These are phyloP conservation scores for Micractinium sp. DNA, from an alignment of 139 green algal species.

Conservation along the genomic window DNA sequence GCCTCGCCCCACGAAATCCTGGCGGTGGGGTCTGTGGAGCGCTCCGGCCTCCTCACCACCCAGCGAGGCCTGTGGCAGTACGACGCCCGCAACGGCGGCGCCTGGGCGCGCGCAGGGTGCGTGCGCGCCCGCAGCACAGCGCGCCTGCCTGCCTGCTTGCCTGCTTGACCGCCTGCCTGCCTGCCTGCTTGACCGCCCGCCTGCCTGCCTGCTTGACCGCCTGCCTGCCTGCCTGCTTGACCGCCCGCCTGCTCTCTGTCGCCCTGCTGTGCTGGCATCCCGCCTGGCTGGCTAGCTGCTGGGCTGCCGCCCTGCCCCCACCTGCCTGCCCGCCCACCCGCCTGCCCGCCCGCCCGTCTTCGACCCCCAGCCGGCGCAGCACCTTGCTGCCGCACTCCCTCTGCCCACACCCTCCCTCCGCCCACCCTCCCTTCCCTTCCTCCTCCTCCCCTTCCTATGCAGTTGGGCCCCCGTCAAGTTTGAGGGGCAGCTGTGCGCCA, in stretches of 20 bases:
- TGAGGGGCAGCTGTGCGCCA: constrained; percentile 4
- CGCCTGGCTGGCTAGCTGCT: too few relatives aligned
- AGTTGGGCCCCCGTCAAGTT: constrained; percentile 20
- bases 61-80: constrained; percentile 28
- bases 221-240: too few relatives aligned
- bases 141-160: background rate
- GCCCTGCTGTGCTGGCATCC: too few relatives aligned
- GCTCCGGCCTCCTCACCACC: background rate
- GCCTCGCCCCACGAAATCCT: constrained; percentile 5
- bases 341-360: too few relatives aligned
- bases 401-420: background rate
- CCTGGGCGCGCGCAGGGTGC: constrained; percentile 20
- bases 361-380: too few relatives aligned
- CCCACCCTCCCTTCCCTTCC: background rate
- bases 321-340: too few relatives aligned
- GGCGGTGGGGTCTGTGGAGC: constrained; percentile 24
- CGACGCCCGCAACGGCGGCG: constrained; percentile 9
- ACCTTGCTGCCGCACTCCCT: too few relatives aligned
- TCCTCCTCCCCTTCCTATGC: background rate
- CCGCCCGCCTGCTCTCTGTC: too few relatives aligned
- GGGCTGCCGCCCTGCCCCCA: too few relatives aligned
- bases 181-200: too few relatives aligned
- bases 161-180: too few relatives aligned
- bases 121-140: background rate
- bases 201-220: too few relatives aligned